phyloP scores from a whole-genome alignment of 2,329 filamentous ascomycete species.

The Capronia americana region DNA sequence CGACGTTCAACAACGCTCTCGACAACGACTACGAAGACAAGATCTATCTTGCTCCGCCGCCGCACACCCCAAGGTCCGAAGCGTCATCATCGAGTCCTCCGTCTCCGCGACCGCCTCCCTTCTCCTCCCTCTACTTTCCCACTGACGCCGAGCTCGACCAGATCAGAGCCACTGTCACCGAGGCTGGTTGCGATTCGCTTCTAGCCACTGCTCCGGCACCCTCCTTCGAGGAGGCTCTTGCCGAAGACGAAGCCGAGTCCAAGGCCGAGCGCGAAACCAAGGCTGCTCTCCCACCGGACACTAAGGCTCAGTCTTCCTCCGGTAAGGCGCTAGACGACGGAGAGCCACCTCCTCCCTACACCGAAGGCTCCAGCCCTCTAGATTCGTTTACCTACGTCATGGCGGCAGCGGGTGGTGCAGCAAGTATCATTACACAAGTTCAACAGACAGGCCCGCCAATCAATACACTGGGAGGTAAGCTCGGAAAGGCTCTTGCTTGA shows the following conservation, averaged over 20 bases:
- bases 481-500: slow-evolving; percentile 11
- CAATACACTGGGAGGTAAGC: slow-evolving; percentile 82
- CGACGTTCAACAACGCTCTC: slow-evolving; percentile 39
- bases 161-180: slow-evolving; percentile 53
- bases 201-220: slow-evolving; percentile 61
- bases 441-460: slow-evolving; percentile 87
- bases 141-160: slow-evolving; percentile 49
- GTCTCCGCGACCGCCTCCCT: slow-evolving; percentile 65
- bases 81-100: slow-evolving; percentile 58
- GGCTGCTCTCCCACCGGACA: slow-evolving; percentile 79
- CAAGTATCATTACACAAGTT: slow-evolving; percentile 99
- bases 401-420: slow-evolving; percentile 94
- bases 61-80: slow-evolving; percentile 48
- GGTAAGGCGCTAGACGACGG: slow-evolving; percentile 74
- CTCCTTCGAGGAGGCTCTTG: slow-evolving; percentile 57
- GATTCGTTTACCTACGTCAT: slow-evolving; percentile 94
- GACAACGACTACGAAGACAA: slow-evolving; percentile 47
- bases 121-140: slow-evolving; percentile 68
- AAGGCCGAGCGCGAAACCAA: slow-evolving; percentile 76
- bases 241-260: slow-evolving; percentile 53
- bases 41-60: slow-evolving; percentile 50
- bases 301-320: slow-evolving; percentile 71
- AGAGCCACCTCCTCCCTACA: slow-evolving; percentile 95
- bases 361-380: slow-evolving; percentile 91
- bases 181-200: slow-evolving; percentile 54